A percentile compares a stretch with the other conserved stretches of the same genome.
phyloP scores from a whole-genome alignment of 2,329 filamentous ascomycete genomes.

The Ciborinia camelliae region DNA sequence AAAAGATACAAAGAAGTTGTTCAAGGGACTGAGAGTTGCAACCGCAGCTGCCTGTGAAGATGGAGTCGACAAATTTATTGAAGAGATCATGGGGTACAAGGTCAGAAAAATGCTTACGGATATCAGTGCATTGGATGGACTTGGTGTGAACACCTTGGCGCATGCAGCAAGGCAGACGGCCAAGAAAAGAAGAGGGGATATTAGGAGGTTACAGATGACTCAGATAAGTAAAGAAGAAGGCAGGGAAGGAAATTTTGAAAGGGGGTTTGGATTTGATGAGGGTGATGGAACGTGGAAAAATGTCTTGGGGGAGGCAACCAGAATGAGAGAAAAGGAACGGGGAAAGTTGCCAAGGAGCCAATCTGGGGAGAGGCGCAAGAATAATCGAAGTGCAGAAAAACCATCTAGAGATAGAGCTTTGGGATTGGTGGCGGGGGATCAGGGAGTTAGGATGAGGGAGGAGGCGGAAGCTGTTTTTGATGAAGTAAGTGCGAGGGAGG shows the following conservation, averaged over 20 bases:
- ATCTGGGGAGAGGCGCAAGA: conserved; percentile 1
- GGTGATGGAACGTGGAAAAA: background rate
- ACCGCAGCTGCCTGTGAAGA: conserved; percentile 55
- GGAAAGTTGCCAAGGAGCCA: background rate
- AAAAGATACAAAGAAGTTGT: conserved; percentile 43
- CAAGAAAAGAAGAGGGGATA: conserved; percentile 25
- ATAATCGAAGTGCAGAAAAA: background rate
- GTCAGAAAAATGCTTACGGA: conserved; percentile 55
- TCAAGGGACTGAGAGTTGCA: conserved; percentile 54
- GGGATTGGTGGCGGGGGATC: conserved; percentile 15
- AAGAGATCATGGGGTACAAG: conserved; percentile 49
- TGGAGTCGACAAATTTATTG: conserved; percentile 51
- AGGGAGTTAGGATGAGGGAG: conserved; percentile 12
- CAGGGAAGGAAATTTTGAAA: background rate
- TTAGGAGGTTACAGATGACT: conserved; percentile 12
- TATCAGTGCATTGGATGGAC: conserved; percentile 48
- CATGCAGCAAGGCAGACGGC: conserved; percentile 30
- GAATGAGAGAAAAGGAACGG: background rate
- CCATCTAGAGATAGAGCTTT: conserved; percentile 11
- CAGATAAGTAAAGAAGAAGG: background rate
- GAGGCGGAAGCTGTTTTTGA: conserved; percentile 15
- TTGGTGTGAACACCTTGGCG: conserved; percentile 36
- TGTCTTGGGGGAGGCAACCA: background rate
- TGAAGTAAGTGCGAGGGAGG: conserved; percentile 3
- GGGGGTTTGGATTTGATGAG: background rate